These are phyloP conservation scores for Aspergillus neotritici DNA, from an alignment of 2,329 filamentous ascomycete species.

Conservation along the genomic window DNA sequence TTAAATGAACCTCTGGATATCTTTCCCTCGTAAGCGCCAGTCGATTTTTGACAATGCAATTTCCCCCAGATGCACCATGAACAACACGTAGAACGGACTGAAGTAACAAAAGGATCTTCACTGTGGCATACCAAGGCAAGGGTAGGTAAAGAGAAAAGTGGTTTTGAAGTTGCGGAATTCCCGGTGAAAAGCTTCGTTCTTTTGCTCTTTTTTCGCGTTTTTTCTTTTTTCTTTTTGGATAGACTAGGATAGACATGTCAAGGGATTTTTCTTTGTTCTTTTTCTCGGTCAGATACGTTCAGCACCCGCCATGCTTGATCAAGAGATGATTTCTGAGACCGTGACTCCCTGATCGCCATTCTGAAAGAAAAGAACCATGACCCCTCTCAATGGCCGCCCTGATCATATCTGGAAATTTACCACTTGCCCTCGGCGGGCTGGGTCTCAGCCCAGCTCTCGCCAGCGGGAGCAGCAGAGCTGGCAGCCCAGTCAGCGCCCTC, in stretches of 20 bases:
- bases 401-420: constrained; percentile 29
- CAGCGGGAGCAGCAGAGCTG: constrained; percentile 36
- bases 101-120: constrained; percentile 14
- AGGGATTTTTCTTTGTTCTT: constrained; percentile 22
- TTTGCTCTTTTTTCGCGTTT: constrained; percentile 32
- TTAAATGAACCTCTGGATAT: constrained; percentile 61
- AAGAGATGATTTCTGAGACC: not conserved
- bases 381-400: constrained; percentile 28
- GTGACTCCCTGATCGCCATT: constrained; percentile 19
- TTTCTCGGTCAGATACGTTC: constrained; percentile 10
- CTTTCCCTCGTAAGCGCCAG: constrained; percentile 99
- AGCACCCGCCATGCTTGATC: constrained; percentile 5
- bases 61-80: constrained; percentile 31
- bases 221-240: constrained; percentile 26
- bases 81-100: constrained; percentile 24
- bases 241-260: constrained; percentile 39
- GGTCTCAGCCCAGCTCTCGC: constrained; percentile 39
- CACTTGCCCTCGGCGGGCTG: constrained; percentile 35
- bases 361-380: constrained; percentile 19
- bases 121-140: constrained; percentile 24
- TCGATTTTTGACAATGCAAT: constrained; percentile 50
- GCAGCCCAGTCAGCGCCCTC: constrained; percentile 51
- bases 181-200: constrained; percentile 25
- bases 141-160: constrained; percentile 25
- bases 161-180: constrained; percentile 20